These are phyloP conservation scores for Vanrija pseudolonga DNA, from an alignment of 1,284 basidiomycete genomes.

Conservation along the genomic window DNA sequence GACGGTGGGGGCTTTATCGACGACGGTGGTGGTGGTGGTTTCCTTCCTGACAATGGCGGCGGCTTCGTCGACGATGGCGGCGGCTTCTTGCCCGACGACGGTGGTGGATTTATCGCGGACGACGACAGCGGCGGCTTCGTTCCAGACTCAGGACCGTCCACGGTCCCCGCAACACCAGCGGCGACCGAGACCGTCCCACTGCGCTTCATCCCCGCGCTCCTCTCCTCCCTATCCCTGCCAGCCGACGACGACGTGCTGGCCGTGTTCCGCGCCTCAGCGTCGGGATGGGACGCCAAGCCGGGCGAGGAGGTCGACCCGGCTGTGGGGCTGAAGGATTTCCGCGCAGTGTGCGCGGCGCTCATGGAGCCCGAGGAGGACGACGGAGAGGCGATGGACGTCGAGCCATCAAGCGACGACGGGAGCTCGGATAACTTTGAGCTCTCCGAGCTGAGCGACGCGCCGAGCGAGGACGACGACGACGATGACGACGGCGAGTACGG, in stretches of 20 bases:
- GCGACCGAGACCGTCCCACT: slow-evolving; percentile 26
- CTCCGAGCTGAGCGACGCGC: background rate
- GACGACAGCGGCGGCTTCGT: slow-evolving; percentile 12
- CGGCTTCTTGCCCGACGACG: slow-evolving; percentile 16
- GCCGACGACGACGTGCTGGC: slow-evolving; percentile 46
- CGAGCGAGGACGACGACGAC: slow-evolving; percentile 21
- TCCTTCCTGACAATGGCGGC: slow-evolving; percentile 14
- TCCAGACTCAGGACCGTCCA: slow-evolving; percentile 2
- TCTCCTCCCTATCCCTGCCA: slow-evolving; percentile 36
- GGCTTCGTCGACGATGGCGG: slow-evolving; percentile 18
- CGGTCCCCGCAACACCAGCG: background rate
- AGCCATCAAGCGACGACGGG: slow-evolving; percentile 13
- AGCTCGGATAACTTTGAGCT: slow-evolving; percentile 27
- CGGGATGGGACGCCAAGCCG: slow-evolving; percentile 35
- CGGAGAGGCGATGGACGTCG: slow-evolving; percentile 2
- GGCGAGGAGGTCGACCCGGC: slow-evolving; percentile 10
- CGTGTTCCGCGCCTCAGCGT: slow-evolving; percentile 41
- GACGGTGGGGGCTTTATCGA: slow-evolving; percentile 22
- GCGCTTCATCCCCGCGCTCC: slow-evolving; percentile 30
- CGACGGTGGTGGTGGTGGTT: slow-evolving; percentile 15
- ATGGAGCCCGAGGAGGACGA: slow-evolving; percentile 33
- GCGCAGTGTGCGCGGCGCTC: slow-evolving; percentile 45
- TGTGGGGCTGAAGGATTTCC: slow-evolving; percentile 34
- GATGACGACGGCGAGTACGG: slow-evolving; percentile 14
- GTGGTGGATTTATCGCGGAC: slow-evolving; percentile 24